Evolutionary conservation across 1,284 basidiomycete species (phyloP).

Genomic region (Phenoliferia sp.): DNA sequence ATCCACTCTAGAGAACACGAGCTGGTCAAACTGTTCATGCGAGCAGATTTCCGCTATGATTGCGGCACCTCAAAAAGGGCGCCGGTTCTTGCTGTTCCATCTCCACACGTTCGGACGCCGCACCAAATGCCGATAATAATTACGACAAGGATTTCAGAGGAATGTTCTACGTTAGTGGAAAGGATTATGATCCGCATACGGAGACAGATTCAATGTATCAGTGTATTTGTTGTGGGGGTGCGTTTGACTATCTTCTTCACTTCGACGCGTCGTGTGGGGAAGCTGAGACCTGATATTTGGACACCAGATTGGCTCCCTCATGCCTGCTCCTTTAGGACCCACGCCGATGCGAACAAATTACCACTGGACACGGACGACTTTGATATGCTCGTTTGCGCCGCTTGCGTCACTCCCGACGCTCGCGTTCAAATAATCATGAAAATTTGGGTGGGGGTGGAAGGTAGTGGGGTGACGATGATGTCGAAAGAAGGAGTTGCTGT

Average conservation of each 20-base stretch:
- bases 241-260: neutral
- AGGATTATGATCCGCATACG: constrained; percentile 43
- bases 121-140: constrained; percentile 20
- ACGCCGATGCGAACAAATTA: constrained; percentile 9
- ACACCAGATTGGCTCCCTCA: constrained; percentile 44
- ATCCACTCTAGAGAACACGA: constrained; percentile 23
- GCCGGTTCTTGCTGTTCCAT: constrained; percentile 25
- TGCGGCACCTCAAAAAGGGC: constrained; percentile 32
- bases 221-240: constrained; percentile 37
- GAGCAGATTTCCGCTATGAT: constrained; percentile 35
- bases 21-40: constrained; percentile 37
- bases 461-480: constrained; percentile 29
- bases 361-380: constrained; percentile 30
- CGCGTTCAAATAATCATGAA: constrained; percentile 15
- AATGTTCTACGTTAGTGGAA: constrained; percentile 44
- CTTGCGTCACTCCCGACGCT: constrained; percentile 13
- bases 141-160: constrained; percentile 44
- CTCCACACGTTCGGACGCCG: constrained; percentile 23
- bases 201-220: constrained; percentile 44
- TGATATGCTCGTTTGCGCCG: constrained; percentile 33
- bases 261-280: neutral
- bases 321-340: constrained; percentile 36
- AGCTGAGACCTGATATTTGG: neutral
- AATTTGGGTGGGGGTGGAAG: constrained; percentile 27
- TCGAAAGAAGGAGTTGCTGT: neutral